Percentiles rank a stretch among this genome's conserved stretches.
Conservation (phyloP, 1,139 yeast species). For the Hansenula lynferdii region DNA sequence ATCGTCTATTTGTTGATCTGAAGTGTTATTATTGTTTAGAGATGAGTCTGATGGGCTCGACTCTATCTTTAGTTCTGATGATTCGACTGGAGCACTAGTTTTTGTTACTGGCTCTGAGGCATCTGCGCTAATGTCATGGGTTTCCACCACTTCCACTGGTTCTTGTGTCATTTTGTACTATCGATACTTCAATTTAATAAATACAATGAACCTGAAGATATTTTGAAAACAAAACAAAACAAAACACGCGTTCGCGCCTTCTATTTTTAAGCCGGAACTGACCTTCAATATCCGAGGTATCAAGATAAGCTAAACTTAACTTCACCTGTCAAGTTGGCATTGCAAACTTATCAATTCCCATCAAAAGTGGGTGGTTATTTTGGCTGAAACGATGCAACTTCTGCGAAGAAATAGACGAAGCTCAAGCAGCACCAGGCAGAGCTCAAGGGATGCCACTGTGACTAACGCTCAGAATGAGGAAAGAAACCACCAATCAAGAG, state of each 20-base stretch:
- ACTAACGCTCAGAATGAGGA: no score
- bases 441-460: background rate
- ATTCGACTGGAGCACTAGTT: background rate
- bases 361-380: no score
- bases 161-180: background rate
- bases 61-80: background rate
- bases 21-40: constrained; percentile 4
- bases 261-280: background rate
- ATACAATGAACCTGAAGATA: no score
- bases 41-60: background rate
- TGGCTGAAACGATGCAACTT: constrained; percentile 4
- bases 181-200: no score
- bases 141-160: background rate
- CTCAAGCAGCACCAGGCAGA: background rate
- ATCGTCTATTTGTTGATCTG: constrained; percentile 23
- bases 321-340: no score
- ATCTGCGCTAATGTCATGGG: background rate
- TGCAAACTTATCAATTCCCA: no score
- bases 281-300: no score
- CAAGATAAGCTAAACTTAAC: no score
- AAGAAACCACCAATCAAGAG: background rate
- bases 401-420: constrained; percentile 7
- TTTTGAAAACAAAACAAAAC: background rate
- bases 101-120: background rate
- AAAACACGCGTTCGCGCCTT: background rate